Evolutionary conservation across 129 eudicot genomes (phyloP), one percentile per base, ranked within the genome.

Genomic region (Centella asiatica): DNA sequence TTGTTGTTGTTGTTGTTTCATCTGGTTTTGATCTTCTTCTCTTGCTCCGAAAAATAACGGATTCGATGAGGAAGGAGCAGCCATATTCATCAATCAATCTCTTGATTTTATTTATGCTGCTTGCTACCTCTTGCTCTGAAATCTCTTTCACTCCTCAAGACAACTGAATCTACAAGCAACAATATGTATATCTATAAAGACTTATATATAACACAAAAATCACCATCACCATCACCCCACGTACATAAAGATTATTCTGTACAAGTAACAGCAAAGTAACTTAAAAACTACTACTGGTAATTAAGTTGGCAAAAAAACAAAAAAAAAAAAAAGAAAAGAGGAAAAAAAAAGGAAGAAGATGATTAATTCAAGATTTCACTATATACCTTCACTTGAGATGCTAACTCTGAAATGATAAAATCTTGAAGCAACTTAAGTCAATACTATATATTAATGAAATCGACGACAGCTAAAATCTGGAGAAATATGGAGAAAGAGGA

Each of bases 51-150:
- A 57, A 74, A 66, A 63, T 5, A 82, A 77, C 25, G 80, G 50
- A 9, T 75, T 71, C 13, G 83, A 77, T n/a, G 86, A 82, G 27
- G 89, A 82, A 51, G 89, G 74, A 18, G 82, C 88, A 62, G 82
- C 82, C 82, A 77, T 77, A 33, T 63, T 37, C 48, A 40, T 69
- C 46, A 65, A 64, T 13, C 11, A 36, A 36, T 36, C 42, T 36
- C 42, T 36, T 13, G 42, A 36, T 36, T 13, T 1, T 6, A 7
- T 55, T 33, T 54, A 15, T 7, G 40, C 44, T 18, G 17, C 44
- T 56, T 18, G 18, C 62, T 32, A 18, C 11, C 26, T 56, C 3
- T 20, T 18, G 4, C 58, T 52, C 58, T 8, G 26, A 23, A 8
- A 0, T 54, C 22, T 15, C 18, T 15, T 18, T 32, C 12, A 18